A percentile compares a stretch with the other conserved stretches of the same genome.
Conservation (phyloP, 306 rosid genomes). For the Cicer cuneatum region DNA sequence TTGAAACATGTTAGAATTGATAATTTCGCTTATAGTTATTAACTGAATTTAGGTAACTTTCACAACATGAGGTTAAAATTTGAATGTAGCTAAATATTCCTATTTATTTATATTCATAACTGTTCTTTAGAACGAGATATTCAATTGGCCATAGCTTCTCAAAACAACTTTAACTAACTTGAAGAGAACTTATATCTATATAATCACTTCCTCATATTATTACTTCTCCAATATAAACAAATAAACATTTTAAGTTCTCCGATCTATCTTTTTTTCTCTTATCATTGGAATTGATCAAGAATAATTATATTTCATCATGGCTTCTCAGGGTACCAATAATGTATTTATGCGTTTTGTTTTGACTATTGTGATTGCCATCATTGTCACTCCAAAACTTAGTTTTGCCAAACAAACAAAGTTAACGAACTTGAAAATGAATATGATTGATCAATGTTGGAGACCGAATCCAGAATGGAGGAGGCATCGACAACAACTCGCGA, state of each 20-base stretch:
- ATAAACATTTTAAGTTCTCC: background rate
- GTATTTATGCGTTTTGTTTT: background rate
- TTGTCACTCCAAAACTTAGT: conserved; percentile 24
- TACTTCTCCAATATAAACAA: background rate
- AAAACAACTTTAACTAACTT: conserved; percentile 42
- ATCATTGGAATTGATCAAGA: background rate
- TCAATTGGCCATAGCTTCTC: background rate
- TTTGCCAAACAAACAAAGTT: conserved; percentile 25
- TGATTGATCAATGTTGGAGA: conserved; percentile 51
- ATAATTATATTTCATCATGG: background rate
- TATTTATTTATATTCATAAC: conserved; percentile 9
- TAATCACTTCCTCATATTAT: background rate
- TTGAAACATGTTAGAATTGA: background rate
- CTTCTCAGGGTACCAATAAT: background rate
- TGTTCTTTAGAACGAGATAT: background rate
- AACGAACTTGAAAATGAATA: conserved; percentile 40
- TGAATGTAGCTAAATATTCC: background rate
- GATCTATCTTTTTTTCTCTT: background rate
- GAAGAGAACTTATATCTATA: background rate
- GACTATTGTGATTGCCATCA: background rate
- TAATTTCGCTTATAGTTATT: background rate
- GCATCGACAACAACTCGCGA: conserved; percentile 38
- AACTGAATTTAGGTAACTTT: conserved; percentile 1
- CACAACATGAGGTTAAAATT: background rate
- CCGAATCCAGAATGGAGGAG: conserved; percentile 41